Percentiles rank a stretch among this genome's conserved stretches.
Evolutionary conservation across 805 yeast genomes (phyloP).

Genomic region (Saccharomyces jurei): DNA sequence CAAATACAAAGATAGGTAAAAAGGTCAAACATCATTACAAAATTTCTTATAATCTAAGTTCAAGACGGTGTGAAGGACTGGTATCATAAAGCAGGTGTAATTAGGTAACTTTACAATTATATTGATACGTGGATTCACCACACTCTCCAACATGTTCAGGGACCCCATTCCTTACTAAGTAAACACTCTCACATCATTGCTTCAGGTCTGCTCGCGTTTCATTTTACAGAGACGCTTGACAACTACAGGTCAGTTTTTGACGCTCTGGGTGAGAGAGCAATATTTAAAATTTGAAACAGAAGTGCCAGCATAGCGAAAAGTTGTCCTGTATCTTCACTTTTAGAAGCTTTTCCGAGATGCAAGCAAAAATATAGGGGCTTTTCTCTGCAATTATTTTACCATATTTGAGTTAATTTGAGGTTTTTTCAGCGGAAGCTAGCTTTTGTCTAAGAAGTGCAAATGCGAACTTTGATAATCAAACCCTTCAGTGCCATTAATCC

Average conservation of each 20-base stretch:
- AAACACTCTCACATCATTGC: conserved; percentile 34
- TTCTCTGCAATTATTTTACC: no score
- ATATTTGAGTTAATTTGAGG: no score
- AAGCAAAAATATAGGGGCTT: no score
- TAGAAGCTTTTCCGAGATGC: no score
- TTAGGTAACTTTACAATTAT: conserved; percentile 29
- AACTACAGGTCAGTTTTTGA: conserved; percentile 29
- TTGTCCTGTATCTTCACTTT: no score
- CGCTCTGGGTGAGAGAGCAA: conserved; percentile 25
- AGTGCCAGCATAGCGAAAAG: no score
- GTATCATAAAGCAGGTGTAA: conserved; percentile 37
- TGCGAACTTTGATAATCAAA: no score
- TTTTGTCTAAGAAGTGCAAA: no score
- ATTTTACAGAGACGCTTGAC: conserved; percentile 30
- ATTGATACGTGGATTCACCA: conserved; percentile 39
- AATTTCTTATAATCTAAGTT: conserved; percentile 1
- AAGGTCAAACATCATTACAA: not conserved
- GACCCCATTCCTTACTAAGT: conserved; percentile 33
- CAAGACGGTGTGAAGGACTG: conserved; percentile 23
- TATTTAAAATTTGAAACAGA: no score
- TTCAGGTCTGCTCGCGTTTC: conserved; percentile 40
- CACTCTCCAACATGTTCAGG: conserved; percentile 36
- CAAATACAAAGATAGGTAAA: not conserved
- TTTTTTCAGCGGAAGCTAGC: no score
- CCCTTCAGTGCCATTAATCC: no score